Conservation (phyloP, 306 rosid genomes). For the Prunus salicina region DNA sequence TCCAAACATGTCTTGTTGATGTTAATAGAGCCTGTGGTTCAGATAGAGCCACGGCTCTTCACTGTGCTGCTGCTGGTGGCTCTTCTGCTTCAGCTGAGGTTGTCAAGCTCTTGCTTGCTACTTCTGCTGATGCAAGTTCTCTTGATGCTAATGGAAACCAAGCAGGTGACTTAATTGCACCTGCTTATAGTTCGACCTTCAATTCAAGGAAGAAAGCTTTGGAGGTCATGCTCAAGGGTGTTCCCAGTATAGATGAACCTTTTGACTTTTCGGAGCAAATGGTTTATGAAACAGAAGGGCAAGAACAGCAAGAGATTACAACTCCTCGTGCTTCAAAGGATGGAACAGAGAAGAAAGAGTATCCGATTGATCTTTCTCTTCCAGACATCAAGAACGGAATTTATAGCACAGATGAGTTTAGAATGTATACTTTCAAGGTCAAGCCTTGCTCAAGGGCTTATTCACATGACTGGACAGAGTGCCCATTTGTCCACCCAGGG, state of each 20-base stretch:
- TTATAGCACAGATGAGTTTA: slow-evolving; percentile 81
- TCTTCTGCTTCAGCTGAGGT: slow-evolving; percentile 53
- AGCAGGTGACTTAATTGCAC: slow-evolving; percentile 45
- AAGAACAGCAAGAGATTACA: slow-evolving; percentile 29
- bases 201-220: slow-evolving; percentile 42
- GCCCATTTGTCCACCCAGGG: slow-evolving; percentile 91
- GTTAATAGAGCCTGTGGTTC: slow-evolving; percentile 58
- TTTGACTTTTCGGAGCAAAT: slow-evolving; percentile 27
- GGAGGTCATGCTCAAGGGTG: slow-evolving; percentile 46
- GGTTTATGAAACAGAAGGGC: slow-evolving; percentile 26
- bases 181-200: slow-evolving; percentile 19
- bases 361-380: slow-evolving; percentile 71
- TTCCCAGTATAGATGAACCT: slow-evolving; percentile 21
- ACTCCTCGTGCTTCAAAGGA: slow-evolving; percentile 39
- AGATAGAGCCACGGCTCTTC: slow-evolving; percentile 77
- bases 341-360: slow-evolving; percentile 60
- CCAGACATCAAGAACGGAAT: slow-evolving; percentile 84
- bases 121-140: slow-evolving; percentile 51
- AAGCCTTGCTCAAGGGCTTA: slow-evolving; percentile 95
- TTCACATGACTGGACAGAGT: slow-evolving; percentile 95
- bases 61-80: slow-evolving; percentile 73
- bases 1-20: slow-evolving; percentile 50
- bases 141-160: slow-evolving; percentile 60
- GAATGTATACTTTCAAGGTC: slow-evolving; percentile 84
- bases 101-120: slow-evolving; percentile 64